Evolutionary conservation across 345 rosid species (phyloP).

Genomic region (Capsella bursapastoris): DNA sequence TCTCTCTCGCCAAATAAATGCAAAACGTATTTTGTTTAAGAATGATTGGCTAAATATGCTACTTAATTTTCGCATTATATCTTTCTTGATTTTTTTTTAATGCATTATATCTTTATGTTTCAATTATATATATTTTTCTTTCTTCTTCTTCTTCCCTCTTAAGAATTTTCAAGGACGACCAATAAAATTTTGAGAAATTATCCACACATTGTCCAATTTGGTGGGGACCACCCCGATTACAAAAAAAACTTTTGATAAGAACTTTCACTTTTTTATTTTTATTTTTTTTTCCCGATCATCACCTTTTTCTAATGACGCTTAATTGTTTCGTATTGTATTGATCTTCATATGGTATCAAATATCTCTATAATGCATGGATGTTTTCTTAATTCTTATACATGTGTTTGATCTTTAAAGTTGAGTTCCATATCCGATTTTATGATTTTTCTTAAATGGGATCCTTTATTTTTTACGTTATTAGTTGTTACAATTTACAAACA

Average conservation of each 20-base stretch:
- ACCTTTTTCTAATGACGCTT: slow-evolving; percentile 15
- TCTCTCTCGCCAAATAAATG: slow-evolving; percentile 3
- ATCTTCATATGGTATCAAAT: slow-evolving; percentile 17
- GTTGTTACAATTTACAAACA: slow-evolving; percentile 3
- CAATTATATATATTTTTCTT: background rate
- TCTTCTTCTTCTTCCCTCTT: slow-evolving; percentile 20
- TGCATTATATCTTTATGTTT: too few relatives aligned
- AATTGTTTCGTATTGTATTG: background rate
- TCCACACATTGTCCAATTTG: slow-evolving; percentile 34
- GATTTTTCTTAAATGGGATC: too few relatives aligned
- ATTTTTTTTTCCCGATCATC: background rate
- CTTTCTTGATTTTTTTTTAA: background rate
- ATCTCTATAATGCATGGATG: background rate
- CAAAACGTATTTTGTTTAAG: background rate
- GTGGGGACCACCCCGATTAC: slow-evolving; percentile 31
- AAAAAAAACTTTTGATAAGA: background rate
- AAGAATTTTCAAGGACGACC: slow-evolving; percentile 33
- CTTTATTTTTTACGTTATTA: background rate
- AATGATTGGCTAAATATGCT: background rate
- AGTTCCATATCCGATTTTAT: background rate
- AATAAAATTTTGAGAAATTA: slow-evolving; percentile 18
- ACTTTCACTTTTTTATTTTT: slow-evolving; percentile 7
- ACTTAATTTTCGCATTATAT: background rate
- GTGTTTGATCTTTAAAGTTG: background rate
- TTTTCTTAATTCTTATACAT: background rate